Percentiles rank a stretch among this genome's conserved stretches.
phyloP scores from a whole-genome alignment of 2,329 filamentous ascomycete genomes.

The Cucurbitaria berberidis region DNA sequence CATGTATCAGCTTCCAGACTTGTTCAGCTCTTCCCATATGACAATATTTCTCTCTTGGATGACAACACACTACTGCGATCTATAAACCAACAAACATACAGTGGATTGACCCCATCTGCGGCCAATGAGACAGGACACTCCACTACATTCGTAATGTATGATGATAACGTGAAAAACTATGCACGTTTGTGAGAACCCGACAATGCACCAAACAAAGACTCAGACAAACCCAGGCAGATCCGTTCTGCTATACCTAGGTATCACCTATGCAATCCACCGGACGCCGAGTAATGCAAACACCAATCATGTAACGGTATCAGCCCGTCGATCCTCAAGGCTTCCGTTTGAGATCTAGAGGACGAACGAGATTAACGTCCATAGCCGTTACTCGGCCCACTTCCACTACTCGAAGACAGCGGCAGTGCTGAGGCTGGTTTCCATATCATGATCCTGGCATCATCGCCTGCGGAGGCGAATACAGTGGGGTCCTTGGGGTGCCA shows the following conservation, averaged over 20 bases:
- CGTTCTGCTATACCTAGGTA: neutral
- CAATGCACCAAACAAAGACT: neutral
- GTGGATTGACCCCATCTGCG: neutral
- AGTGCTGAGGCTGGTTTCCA: conserved; percentile 51
- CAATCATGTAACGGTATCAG: neutral
- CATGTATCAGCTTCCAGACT: neutral
- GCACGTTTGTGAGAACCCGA: neutral
- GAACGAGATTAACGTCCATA: conserved; percentile 1
- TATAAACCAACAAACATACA: neutral
- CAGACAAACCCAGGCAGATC: neutral
- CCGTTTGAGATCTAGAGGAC: neutral
- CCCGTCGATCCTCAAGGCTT: neutral
- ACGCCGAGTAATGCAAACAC: neutral
- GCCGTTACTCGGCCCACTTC: conserved; percentile 25
- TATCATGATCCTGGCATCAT: conserved; percentile 86
- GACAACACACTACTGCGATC: neutral
- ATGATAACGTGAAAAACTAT: neutral
- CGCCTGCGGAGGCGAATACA: conserved; percentile 89
- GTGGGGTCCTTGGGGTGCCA: conserved; percentile 86
- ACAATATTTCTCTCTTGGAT: neutral
- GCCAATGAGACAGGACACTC: neutral
- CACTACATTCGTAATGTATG: neutral
- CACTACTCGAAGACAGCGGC: conserved; percentile 7
- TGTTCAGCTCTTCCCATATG: neutral
- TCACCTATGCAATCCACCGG: neutral